These are phyloP conservation scores for Perkinsus marinus DNA, from an alignment of 169 alveolate genomes.

Conservation along the genomic window DNA sequence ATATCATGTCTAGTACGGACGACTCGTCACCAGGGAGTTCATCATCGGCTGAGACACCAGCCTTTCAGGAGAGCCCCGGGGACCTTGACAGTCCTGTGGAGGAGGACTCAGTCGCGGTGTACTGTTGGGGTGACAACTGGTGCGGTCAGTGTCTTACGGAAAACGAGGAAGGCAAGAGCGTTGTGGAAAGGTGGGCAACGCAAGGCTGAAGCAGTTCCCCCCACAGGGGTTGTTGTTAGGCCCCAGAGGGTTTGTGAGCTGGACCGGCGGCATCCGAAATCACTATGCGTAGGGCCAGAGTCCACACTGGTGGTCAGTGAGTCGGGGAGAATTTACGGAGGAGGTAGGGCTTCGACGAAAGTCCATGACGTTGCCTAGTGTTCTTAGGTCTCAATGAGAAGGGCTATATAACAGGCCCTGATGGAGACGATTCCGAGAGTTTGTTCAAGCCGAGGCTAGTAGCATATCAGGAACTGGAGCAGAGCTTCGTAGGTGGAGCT, in stretches of 20 bases:
- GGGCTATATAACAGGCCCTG: neutral
- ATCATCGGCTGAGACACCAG: neutral
- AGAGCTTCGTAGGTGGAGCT: neutral
- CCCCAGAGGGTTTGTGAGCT: neutral
- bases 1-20: neutral
- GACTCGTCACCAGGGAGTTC: neutral
- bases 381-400: neutral
- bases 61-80: neutral
- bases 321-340: neutral
- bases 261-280: neutral
- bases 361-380: neutral
- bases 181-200: neutral
- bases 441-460: neutral
- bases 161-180: neutral
- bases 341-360: neutral
- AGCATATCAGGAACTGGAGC: neutral
- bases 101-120: slow-evolving; percentile 10
- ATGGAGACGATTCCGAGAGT: neutral
- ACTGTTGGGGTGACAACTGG: slow-evolving; percentile 36
- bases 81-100: slow-evolving; percentile 11
- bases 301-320: neutral
- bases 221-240: neutral
- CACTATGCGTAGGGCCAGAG: neutral
- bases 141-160: slow-evolving; percentile 24
- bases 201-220: neutral